A percentile compares a stretch with the other conserved stretches of the same genome.
These are phyloP conservation scores for Ormosia emarginata DNA, from an alignment of 306 rosid species.

Conservation along the genomic window DNA sequence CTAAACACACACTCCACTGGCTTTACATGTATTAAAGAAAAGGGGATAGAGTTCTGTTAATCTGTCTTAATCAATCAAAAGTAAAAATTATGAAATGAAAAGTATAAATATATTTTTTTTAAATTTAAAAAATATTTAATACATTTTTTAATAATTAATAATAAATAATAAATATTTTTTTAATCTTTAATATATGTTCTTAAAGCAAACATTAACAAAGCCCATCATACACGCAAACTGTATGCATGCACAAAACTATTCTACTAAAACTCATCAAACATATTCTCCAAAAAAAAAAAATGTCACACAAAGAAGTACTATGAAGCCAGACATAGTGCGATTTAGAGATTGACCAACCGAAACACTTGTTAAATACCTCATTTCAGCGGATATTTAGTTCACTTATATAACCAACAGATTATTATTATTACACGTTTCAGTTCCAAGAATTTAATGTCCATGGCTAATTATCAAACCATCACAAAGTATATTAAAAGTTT, in stretches of 20 bases:
- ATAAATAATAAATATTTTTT: too few species aligned
- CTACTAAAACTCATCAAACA: not conserved
- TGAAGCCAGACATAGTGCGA: not conserved
- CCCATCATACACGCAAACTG: not conserved
- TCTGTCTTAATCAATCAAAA: too few species aligned
- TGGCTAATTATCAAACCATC: not conserved
- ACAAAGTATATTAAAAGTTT: not conserved
- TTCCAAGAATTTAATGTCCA: too few species aligned
- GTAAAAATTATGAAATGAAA: too few species aligned
- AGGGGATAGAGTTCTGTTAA: too few species aligned
- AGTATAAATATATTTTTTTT: too few species aligned
- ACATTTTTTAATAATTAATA: too few species aligned
- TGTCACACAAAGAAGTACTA: not conserved
- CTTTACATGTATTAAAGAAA: slow-evolving; percentile 44
- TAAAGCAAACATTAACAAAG: too few species aligned
- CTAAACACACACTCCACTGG: slow-evolving; percentile 73
- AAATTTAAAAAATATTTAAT: too few species aligned
- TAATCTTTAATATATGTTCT: too few species aligned
- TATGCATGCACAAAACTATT: not conserved
- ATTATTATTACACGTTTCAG: not conserved
- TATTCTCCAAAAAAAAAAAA: not conserved
- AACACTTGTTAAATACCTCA: not conserved
- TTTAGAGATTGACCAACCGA: not conserved
- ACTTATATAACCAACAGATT: not conserved
- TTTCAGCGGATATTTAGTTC: not conserved